phyloP scores from a whole-genome alignment of 257 asterid species.

The Nyctanthes arbortristis region DNA sequence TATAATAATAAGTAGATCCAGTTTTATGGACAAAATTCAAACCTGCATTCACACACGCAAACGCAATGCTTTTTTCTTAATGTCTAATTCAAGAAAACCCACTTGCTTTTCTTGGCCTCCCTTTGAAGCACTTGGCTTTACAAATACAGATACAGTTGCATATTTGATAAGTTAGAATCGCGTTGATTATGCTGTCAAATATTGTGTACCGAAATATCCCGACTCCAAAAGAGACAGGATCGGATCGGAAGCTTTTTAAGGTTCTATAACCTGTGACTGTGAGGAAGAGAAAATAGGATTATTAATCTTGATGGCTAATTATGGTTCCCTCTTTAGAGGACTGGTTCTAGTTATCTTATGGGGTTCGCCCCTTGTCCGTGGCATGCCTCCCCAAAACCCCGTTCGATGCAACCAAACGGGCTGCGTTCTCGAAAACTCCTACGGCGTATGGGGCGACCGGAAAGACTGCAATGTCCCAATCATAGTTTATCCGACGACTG shows the following conservation, averaged over 20 bases:
- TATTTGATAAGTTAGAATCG: neutral
- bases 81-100: neutral
- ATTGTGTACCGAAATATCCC: neutral
- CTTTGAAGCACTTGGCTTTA: neutral
- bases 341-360: conserved; percentile 12
- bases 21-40: neutral
- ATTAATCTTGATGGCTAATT: conserved; percentile 23
- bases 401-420: conserved; percentile 49
- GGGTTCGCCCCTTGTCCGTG: conserved; percentile 14
- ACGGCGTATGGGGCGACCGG: conserved; percentile 74
- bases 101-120: neutral
- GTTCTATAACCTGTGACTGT: no score
- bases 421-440: conserved; percentile 62
- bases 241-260: no score
- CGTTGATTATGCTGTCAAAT: neutral
- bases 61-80: neutral
- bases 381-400: conserved; percentile 76
- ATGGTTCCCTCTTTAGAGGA: conserved; percentile 3
- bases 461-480: conserved; percentile 46
- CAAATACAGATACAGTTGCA: neutral
- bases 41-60: neutral
- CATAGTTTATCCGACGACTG: conserved; percentile 64
- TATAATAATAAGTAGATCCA: no score
- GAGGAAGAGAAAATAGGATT: no score
- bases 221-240: no score